phyloP scores from a whole-genome alignment of 2,329 filamentous ascomycete genomes.

The Fusarium odoratissimum region DNA sequence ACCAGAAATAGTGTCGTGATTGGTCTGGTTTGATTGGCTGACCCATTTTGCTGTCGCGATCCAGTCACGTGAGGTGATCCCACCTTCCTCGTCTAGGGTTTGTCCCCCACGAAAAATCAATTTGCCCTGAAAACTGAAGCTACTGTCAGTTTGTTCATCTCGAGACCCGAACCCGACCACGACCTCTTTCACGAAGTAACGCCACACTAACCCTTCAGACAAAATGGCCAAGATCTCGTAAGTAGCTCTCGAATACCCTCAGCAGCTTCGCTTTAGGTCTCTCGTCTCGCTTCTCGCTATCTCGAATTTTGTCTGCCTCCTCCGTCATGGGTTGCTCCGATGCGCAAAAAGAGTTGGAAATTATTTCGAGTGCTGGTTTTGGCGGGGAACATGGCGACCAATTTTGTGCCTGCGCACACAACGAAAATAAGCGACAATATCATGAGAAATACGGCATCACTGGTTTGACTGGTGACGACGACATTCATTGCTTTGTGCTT shows the following conservation, averaged over 20 bases:
- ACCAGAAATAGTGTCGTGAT: neutral
- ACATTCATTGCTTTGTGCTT: slow-evolving; percentile 2
- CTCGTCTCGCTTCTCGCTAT: slow-evolving; percentile 1
- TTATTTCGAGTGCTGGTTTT: slow-evolving; percentile 22
- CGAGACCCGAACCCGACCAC: slow-evolving; percentile 52
- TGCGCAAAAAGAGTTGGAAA: slow-evolving; percentile 26
- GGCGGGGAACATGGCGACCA: slow-evolving; percentile 25
- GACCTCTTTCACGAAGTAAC: slow-evolving; percentile 53
- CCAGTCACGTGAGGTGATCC: slow-evolving; percentile 47
- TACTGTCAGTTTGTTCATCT: slow-evolving; percentile 47
- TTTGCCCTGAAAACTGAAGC: slow-evolving; percentile 31
- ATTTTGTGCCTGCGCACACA: slow-evolving; percentile 29
- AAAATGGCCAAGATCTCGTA: slow-evolving; percentile 74
- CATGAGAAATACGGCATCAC: neutral
- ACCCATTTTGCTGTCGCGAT: neutral
- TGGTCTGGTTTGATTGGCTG: slow-evolving; percentile 2
- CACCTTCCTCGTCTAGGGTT: slow-evolving; percentile 52
- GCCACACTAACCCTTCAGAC: slow-evolving; percentile 58
- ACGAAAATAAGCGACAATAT: slow-evolving; percentile 20
- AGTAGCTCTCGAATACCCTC: slow-evolving; percentile 46
- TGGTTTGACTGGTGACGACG: neutral
- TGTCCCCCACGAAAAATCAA: slow-evolving; percentile 49
- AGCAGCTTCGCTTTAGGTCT: neutral
- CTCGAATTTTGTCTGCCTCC: slow-evolving; percentile 24
- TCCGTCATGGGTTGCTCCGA: slow-evolving; percentile 7